Base-by-base conservation (phyloP, 208 protist species). In the Trypanosoma congolense region DNA sequence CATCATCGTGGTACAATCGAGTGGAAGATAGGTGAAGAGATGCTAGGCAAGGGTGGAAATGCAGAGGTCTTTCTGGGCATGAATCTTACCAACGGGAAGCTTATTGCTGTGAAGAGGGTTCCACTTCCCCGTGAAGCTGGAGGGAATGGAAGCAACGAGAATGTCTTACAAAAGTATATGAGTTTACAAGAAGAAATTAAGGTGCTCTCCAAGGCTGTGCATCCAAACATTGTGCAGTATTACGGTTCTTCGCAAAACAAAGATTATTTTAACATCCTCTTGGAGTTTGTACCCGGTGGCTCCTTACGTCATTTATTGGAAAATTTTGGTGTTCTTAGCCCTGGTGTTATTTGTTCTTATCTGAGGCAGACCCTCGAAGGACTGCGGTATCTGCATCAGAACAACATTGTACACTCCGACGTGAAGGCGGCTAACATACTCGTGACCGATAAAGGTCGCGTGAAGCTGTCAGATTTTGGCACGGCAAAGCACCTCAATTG, bases 151-250 rank as follows among this genome's bases (percentile, higher is more conserved):
- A 70, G 77, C 57, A 29, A 47, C 8, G 80, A 73, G 68, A 82
- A 73, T 18, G 64, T 87, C 9, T 65, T 90, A 21, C 73, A 89
- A 68, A 83, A 90, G 64, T 95, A 95, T 66, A 80, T 73, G 26
- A 83, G 73, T 3, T 58, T 95, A 19, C 83, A 90, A 63, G 83
- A 93, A 71, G 84, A 95, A 60, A 95, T 95, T 53, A 88, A 78
- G 55, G 82, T 95, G 29, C 64, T 95, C 18, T 88, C 82, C n/a
- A 88, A 90, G 63, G 85, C 86, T 35, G 73, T 74, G 22, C 89
- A 96, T 56, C 81, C 81, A 22, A 96, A 96, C 57, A 93, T 96
- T 57, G 89, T 96, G 53, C 83, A 80, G 61, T 96, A 96, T 82
- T 87, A 87, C 59, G 86, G 90, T 48, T 83, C 76, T 26, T 90